These are phyloP conservation scores for Phaeodactylum tricornutum DNA, from an alignment of 108 stramenopile genomes.

Conservation along the genomic window DNA sequence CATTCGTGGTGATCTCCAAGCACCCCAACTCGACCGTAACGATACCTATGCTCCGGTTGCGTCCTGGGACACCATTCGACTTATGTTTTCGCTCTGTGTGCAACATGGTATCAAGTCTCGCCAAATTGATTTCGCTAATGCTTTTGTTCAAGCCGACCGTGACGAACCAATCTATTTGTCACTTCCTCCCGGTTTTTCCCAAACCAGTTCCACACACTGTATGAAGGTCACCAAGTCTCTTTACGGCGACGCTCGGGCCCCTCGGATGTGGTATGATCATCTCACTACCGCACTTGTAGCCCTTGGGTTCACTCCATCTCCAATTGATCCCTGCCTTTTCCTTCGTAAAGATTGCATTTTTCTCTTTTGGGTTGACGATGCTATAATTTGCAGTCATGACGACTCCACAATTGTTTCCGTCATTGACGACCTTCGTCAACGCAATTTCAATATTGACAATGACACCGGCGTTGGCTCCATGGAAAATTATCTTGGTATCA, in stretches of 20 bases:
- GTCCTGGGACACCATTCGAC: slow-evolving; percentile 8
- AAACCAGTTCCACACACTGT: background rate
- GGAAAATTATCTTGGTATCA: slow-evolving; percentile 5
- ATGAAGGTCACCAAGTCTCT: slow-evolving; percentile 16
- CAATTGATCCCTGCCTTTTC: slow-evolving; percentile 9
- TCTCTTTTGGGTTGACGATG: slow-evolving; percentile 20
- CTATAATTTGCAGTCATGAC: background rate
- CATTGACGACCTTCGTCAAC: slow-evolving; percentile 6
- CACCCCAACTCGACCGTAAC: too few relatives aligned
- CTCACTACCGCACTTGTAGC: slow-evolving; percentile 12
- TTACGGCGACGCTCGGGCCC: slow-evolving; percentile 22
- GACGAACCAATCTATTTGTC: slow-evolving; percentile 8
- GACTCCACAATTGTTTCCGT: slow-evolving; percentile 1
- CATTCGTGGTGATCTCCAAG: slow-evolving; percentile 21
- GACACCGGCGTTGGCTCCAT: too few relatives aligned
- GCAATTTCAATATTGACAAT: background rate
- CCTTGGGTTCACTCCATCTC: background rate
- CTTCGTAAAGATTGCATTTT: slow-evolving; percentile 18
- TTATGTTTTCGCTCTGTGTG: slow-evolving; percentile 1
- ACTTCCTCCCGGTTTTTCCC: slow-evolving; percentile 9
- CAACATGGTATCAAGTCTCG: background rate
- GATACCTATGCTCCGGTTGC: slow-evolving; percentile 17
- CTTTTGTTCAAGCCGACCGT: slow-evolving; percentile 13
- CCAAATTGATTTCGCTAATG: slow-evolving; percentile 12
- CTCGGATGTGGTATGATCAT: slow-evolving; percentile 25